Evolutionary conservation across 331 rosid species (phyloP).

Genomic region (Pyracantha coccinea): DNA sequence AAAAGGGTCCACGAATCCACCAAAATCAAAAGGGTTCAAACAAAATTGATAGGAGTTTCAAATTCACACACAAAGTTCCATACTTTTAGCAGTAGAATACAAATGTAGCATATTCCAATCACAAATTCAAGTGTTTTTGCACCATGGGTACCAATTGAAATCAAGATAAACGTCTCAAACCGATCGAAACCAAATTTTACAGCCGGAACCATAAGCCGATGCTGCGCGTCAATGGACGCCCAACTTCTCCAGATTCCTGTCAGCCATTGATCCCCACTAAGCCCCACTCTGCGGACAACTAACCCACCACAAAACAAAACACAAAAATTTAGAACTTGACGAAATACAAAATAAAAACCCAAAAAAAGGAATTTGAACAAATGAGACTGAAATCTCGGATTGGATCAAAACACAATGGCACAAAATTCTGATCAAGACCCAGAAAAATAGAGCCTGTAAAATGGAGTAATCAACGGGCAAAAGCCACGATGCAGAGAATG

Average conservation of each 20-base stretch:
- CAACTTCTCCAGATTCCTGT: constrained; percentile 63
- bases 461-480: too few relatives aligned
- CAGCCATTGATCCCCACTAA: constrained; percentile 43
- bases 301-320: not conserved
- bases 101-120: too few relatives aligned
- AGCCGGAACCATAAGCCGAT: constrained; percentile 64
- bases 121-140: too few relatives aligned
- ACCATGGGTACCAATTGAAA: too few relatives aligned
- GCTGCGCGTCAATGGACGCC: constrained; percentile 96
- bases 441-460: not conserved
- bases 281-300: constrained; percentile 28
- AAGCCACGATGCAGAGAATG: too few relatives aligned
- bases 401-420: constrained; percentile 19
- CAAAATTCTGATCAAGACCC: constrained; percentile 13
- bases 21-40: too few relatives aligned
- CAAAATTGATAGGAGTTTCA: too few relatives aligned
- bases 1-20: too few relatives aligned
- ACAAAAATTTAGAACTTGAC: not conserved
- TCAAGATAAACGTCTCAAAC: too few relatives aligned
- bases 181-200: too few relatives aligned
- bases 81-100: too few relatives aligned
- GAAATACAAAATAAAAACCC: not conserved
- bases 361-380: not conserved
- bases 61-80: too few relatives aligned
- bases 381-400: constrained; percentile 19